Evolutionary conservation across 805 yeast species (phyloP), one percentile per base, ranked within the genome.

Genomic region (Yamadazyma takamatsuzukensis): DNA sequence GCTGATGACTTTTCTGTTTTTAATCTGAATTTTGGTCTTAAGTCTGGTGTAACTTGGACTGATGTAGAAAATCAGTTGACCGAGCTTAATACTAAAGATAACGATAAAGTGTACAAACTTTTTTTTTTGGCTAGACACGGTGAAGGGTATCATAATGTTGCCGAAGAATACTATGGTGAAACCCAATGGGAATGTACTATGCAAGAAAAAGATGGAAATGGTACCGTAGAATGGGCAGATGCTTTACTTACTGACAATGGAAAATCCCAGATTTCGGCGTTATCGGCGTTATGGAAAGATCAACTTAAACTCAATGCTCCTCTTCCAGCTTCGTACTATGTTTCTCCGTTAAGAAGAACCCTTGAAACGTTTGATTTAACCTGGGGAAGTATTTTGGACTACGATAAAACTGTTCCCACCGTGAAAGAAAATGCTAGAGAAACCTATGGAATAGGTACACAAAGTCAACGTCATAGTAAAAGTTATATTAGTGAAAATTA

Each of bases 101-200:
- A 40, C 11, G 28, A 27, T 8, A 27, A 32, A 16, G 29, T 30
- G 9, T 46, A 49, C 34, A 59, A 57, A 34, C 36, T 59, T 19
- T 37, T 59, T 13, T 57, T 53, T 25, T 31, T 59, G 6, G 59
- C 53, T 22, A 43, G 66, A 34, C 66, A 59, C 36, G 62, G 62
- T 8, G 59, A 59, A 42, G 64, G 61, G 7, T 53, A 37, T 33
- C 66, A 59, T 34, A 59, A 59, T 32, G 38, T 53, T 15, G 61
- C 54, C 1, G 48, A 49, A 2, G 6, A 15, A 4, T 13, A 33
- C 12, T 53, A 45, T 27, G 18, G 33, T n/a, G 12, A 12, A 2
- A 21, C 23, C 4, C 49, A 51, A 5, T 58, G 62, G 63, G 24
- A 16, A 13, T 59, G 66, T 33, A 39, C 39, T 26, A 54, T 56